Evolutionary conservation across 352 stramenopile species (phyloP).

Genomic region (Phytophthora nicotianae): DNA sequence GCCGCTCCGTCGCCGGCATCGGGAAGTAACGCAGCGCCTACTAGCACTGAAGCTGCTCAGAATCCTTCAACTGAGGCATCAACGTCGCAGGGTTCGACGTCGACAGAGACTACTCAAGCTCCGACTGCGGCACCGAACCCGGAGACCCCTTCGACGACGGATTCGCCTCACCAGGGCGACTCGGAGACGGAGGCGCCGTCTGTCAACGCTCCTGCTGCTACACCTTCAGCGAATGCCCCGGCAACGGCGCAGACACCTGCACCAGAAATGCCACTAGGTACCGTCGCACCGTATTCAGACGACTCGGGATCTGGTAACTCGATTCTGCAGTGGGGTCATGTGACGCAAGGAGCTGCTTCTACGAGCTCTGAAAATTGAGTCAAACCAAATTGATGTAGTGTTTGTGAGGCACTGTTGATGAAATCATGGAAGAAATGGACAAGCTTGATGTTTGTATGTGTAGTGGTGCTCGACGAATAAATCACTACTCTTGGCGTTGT

Average conservation of each 20-base stretch:
- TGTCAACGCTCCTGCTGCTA: too few relatives aligned
- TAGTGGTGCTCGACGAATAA: too few relatives aligned
- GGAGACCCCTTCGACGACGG: too few relatives aligned
- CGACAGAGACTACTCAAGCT: too few relatives aligned
- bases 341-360: not conserved
- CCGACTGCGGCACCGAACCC: not conserved
- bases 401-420: too few relatives aligned
- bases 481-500: too few relatives aligned
- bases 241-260: too few relatives aligned
- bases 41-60: not conserved
- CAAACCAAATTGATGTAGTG: too few relatives aligned
- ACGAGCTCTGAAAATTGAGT: not conserved
- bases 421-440: too few relatives aligned
- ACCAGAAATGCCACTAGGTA: not conserved
- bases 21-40: not conserved
- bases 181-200: not conserved
- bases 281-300: not conserved
- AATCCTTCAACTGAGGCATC: not conserved
- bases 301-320: not conserved
- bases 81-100: too few relatives aligned
- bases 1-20: not conserved
- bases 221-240: not conserved
- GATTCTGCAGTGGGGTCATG: not conserved
- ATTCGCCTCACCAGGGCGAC: not conserved
- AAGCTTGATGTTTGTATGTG: too few relatives aligned